phyloP scores from a whole-genome alignment of 306 rosid species.

The Cucurbita argyrosperma region DNA sequence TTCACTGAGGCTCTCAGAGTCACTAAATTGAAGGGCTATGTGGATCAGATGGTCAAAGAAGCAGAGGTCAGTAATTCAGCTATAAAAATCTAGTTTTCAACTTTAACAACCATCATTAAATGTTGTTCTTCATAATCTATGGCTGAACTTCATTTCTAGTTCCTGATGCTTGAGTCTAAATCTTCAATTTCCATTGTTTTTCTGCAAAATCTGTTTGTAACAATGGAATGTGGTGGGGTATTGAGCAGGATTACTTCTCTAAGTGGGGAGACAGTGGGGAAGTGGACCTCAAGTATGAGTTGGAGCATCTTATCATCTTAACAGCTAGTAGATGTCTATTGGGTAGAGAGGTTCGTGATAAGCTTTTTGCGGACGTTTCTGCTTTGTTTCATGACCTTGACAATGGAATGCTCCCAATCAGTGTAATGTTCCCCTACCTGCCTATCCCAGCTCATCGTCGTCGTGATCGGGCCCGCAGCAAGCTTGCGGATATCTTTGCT shows the following conservation, averaged over 20 bases:
- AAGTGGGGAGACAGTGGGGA: constrained; percentile 93
- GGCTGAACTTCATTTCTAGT: background rate
- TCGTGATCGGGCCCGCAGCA: constrained; percentile 71
- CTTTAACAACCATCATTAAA: background rate
- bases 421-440: constrained; percentile 80
- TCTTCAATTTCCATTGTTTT: background rate
- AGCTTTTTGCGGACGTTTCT: constrained; percentile 86
- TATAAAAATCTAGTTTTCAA: background rate
- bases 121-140: background rate
- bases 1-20: constrained; percentile 82
- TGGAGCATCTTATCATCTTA: constrained; percentile 81
- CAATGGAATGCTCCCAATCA: constrained; percentile 67
- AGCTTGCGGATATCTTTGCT: constrained; percentile 62
- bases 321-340: constrained; percentile 92
- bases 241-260: constrained; percentile 77
- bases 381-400: constrained; percentile 96
- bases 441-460: constrained; percentile 93
- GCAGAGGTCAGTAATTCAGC: constrained; percentile 37
- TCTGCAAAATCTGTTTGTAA: background rate
- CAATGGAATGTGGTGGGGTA: background rate
- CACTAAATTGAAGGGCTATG: constrained; percentile 67
- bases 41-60: constrained; percentile 88
- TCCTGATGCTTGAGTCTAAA: background rate
- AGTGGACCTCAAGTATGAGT: constrained; percentile 91
- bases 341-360: constrained; percentile 90